These are phyloP conservation scores for Aspergillus texensis DNA, from an alignment of 2,329 filamentous ascomycete genomes.

Conservation along the genomic window DNA sequence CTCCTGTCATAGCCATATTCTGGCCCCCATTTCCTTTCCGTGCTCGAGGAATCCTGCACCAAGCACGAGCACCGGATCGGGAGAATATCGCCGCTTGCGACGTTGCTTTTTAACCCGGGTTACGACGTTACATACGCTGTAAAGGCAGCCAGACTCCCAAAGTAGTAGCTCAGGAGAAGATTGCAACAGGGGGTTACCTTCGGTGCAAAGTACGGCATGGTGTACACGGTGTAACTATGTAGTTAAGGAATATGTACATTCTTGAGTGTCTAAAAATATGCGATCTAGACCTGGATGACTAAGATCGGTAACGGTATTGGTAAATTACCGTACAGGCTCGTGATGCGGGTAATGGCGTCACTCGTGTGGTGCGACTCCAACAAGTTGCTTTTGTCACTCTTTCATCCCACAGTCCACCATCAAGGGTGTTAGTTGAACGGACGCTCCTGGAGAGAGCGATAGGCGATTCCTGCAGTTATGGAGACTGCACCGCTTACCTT, in stretches of 20 bases:
- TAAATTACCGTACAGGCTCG: conserved; percentile 10
- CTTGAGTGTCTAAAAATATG: background rate
- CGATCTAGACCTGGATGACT: background rate
- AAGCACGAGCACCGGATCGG: background rate
- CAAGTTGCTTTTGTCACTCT: background rate
- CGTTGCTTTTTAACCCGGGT: background rate
- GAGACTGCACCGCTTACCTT: conserved; percentile 70
- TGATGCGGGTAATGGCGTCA: conserved; percentile 4
- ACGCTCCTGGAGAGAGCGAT: background rate
- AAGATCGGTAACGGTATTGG: background rate
- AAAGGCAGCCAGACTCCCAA: too few relatives aligned
- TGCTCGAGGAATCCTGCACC: background rate
- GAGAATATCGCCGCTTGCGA: background rate
- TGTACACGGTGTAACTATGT: background rate
- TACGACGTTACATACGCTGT: background rate
- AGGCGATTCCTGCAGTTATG: conserved; percentile 52
- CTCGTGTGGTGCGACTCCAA: background rate
- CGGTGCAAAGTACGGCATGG: background rate
- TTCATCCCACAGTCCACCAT: background rate
- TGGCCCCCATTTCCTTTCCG: background rate
- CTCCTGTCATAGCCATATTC: background rate
- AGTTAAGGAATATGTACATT: background rate
- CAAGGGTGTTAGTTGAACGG: background rate
- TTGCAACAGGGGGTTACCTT: background rate
- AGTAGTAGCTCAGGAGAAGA: background rate